Evolutionary conservation across 768 basidiomycete species (phyloP).

Genomic region (Serendipita sp.): DNA sequence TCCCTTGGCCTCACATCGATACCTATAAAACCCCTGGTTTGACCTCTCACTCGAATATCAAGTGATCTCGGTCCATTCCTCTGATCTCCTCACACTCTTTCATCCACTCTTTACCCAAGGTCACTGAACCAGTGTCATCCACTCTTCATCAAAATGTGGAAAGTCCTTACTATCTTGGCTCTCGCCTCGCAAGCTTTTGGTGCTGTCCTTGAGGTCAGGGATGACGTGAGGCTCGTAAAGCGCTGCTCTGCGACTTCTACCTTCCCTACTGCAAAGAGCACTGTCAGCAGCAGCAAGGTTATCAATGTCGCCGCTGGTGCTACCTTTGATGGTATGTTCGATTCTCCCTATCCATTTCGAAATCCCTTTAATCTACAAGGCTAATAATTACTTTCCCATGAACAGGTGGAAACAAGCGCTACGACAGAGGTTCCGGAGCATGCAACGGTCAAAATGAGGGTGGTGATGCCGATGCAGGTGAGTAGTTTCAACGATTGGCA

Average conservation of each 20-base stretch:
- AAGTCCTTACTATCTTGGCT: not conserved
- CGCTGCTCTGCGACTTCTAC: not conserved
- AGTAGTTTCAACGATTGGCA: too few relatives aligned
- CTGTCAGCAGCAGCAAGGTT: not conserved
- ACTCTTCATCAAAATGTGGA: not conserved
- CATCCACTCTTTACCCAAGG: too few relatives aligned
- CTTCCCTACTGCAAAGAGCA: not conserved
- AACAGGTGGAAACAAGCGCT: not conserved
- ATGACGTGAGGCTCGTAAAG: not conserved
- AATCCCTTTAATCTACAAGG: too few relatives aligned
- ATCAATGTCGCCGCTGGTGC: not conserved
- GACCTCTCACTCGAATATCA: too few relatives aligned
- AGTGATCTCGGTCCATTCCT: too few relatives aligned
- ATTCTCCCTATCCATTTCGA: too few relatives aligned
- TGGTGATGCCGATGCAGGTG: constrained; percentile 23
- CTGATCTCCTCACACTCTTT: too few relatives aligned
- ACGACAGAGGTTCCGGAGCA: constrained; percentile 27
- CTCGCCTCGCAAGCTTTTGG: not conserved
- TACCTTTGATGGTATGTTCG: not conserved
- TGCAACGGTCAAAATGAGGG: constrained; percentile 25
- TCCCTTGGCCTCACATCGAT: too few relatives aligned
- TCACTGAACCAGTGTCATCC: too few relatives aligned
- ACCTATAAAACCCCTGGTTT: too few relatives aligned
- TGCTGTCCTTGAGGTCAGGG: not conserved
- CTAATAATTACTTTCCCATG: not conserved